These are phyloP conservation scores for Apophysomyces variabilis DNA, from an alignment of 371 early-diverging fungal genomes.

Conservation along the genomic window DNA sequence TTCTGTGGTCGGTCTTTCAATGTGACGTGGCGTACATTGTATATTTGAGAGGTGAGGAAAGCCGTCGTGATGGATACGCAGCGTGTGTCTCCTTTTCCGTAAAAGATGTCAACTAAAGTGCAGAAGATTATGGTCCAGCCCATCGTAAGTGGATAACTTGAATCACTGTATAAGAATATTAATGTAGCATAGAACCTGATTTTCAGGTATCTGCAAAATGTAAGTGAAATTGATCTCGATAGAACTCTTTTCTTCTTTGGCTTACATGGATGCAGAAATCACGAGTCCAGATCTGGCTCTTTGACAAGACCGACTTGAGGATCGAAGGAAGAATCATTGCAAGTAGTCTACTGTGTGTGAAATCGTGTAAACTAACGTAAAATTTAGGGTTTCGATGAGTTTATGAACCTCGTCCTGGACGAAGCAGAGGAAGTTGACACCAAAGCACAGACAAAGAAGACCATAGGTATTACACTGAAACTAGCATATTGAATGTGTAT, in stretches of 20 bases:
- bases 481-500: neutral
- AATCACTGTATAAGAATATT: neutral
- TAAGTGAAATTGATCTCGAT: constrained; percentile 30
- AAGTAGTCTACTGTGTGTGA: constrained; percentile 25
- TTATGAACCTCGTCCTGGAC: constrained; percentile 95
- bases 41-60: neutral
- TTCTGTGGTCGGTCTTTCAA: neutral
- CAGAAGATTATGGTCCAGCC: constrained; percentile 97
- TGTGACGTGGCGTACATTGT: neutral
- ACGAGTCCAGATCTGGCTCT: constrained; percentile 93
- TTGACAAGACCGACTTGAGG: constrained; percentile 82
- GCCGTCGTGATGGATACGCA: neutral
- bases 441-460: constrained; percentile 76
- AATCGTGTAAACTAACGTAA: neutral
- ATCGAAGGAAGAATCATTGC: constrained; percentile 94
- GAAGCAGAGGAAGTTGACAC: constrained; percentile 82
- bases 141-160: constrained; percentile 67
- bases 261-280: constrained; percentile 64
- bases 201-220: constrained; percentile 88
- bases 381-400: constrained; percentile 94
- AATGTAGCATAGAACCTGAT: constrained; percentile 78
- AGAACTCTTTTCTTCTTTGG: neutral
- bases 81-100: constrained; percentile 8
- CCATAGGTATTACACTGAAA: constrained; percentile 47
- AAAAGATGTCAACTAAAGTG: constrained; percentile 80